phyloP scores from a whole-genome alignment of 805 yeast genomes.

The Teunomyces aglyptinius region DNA sequence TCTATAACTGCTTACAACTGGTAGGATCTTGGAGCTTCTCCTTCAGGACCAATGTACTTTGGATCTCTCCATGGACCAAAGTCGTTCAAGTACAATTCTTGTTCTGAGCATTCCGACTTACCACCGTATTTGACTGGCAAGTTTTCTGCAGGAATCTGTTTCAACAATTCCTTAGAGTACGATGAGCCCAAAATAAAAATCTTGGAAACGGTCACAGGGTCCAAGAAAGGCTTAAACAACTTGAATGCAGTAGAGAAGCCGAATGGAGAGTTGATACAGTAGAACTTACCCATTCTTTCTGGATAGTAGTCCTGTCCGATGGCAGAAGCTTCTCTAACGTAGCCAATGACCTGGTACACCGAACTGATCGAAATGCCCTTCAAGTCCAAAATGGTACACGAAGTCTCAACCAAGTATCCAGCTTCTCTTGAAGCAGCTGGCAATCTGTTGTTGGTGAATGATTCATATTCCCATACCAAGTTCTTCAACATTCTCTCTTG shows the following conservation, averaged over 20 bases:
- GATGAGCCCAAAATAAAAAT: slow-evolving; percentile 81
- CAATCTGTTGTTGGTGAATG: slow-evolving; percentile 76
- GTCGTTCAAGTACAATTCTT: slow-evolving; percentile 85
- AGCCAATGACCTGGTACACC: slow-evolving; percentile 80
- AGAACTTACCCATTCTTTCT: slow-evolving; percentile 98
- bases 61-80: slow-evolving; percentile 97
- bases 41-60: slow-evolving; percentile 88
- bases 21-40: slow-evolving; percentile 71
- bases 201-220: slow-evolving; percentile 95
- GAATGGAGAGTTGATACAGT: slow-evolving; percentile 93
- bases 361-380: slow-evolving; percentile 87
- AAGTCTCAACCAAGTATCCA: slow-evolving; percentile 82
- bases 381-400: slow-evolving; percentile 93
- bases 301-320: slow-evolving; percentile 98
- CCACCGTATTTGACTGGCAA: slow-evolving; percentile 94
- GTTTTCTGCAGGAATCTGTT: slow-evolving; percentile 92
- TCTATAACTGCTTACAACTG: slow-evolving; percentile 2
- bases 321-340: slow-evolving; percentile 88
- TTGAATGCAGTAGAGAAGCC: slow-evolving; percentile 95
- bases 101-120: slow-evolving; percentile 60
- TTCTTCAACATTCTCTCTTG: slow-evolving; percentile 96
- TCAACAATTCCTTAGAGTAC: slow-evolving; percentile 78
- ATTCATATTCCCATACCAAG: slow-evolving; percentile 96
- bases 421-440: slow-evolving; percentile 91
- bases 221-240: slow-evolving; percentile 88